phyloP scores from a whole-genome alignment of 371 early-diverging fungal genomes.

The Circinella minor region DNA sequence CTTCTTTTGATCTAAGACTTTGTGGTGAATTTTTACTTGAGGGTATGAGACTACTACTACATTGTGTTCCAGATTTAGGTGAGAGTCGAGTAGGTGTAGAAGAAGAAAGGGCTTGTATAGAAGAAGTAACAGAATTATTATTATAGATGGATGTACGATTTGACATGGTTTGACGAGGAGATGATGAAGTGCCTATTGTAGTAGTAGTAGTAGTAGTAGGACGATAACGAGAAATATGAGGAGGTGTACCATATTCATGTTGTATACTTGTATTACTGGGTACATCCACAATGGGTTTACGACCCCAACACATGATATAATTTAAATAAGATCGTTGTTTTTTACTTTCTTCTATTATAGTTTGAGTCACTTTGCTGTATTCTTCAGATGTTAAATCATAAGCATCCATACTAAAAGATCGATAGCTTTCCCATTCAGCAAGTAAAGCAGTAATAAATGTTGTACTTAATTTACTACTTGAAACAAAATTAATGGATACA shows the following conservation, averaged over 20 bases:
- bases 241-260: slow-evolving; percentile 7
- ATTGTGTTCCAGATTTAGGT: not conserved
- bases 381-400: slow-evolving; percentile 8
- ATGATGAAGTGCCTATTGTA: too few relatives aligned
- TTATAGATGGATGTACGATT: not conserved
- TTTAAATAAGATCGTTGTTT: slow-evolving; percentile 30
- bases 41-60: not conserved
- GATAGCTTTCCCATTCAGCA: slow-evolving; percentile 23
- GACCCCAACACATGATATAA: slow-evolving; percentile 44
- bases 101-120: not conserved
- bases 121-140: not conserved
- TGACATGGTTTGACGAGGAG: not conserved
- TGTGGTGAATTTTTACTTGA: slow-evolving; percentile 1
- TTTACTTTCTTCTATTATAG: slow-evolving; percentile 20
- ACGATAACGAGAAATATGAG: not conserved
- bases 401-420: slow-evolving; percentile 9
- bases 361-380: not conserved
- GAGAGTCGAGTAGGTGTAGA: not conserved
- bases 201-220: too few relatives aligned
- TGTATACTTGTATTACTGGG: not conserved
- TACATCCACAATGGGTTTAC: slow-evolving; percentile 33
- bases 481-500: slow-evolving; percentile 21
- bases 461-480: slow-evolving; percentile 23
- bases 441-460: slow-evolving; percentile 19
- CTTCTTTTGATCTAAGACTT: not conserved